These are phyloP conservation scores for Phialophora tarda DNA, from an alignment of 2,329 filamentous ascomycete species.

Conservation along the genomic window DNA sequence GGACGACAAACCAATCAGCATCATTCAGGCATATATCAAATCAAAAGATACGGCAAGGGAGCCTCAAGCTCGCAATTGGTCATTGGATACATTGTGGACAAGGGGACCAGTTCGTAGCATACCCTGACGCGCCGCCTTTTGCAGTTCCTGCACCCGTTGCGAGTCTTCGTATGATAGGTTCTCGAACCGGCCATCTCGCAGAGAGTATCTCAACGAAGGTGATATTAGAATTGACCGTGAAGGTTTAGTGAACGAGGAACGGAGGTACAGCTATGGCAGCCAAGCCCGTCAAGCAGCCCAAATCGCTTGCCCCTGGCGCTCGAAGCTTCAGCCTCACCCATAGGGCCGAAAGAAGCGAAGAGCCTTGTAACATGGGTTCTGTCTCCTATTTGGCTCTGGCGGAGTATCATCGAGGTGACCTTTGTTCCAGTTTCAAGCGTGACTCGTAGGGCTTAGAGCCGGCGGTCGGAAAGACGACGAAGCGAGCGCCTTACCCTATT, in stretches of 20 bases:
- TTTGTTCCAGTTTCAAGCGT: not conserved
- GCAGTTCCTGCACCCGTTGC: conserved; percentile 11
- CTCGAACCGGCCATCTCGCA: conserved; percentile 6
- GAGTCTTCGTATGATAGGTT: conserved; percentile 15
- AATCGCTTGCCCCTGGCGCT: not conserved
- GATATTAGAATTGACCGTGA: not conserved
- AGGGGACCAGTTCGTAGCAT: not conserved
- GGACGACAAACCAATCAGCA: conserved; percentile 4
- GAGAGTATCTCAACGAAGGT: too few species aligned
- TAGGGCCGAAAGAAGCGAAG: not conserved
- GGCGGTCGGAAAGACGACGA: not conserved
- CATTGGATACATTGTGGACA: conserved; percentile 2
- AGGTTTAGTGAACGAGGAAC: not conserved
- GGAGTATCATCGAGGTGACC: not conserved
- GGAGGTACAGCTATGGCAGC: not conserved
- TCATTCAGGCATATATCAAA: not conserved
- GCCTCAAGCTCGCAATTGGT: not conserved
- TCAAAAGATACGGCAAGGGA: not conserved
- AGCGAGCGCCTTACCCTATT: not conserved
- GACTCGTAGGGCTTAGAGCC: not conserved
- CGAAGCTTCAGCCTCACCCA: too few species aligned
- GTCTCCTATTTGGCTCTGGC: not conserved
- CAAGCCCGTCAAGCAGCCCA: not conserved
- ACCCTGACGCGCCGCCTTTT: conserved; percentile 13
- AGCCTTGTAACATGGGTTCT: too few species aligned